Evolutionary conservation across 805 yeast species (phyloP).

Genomic region (Kodamaea neixiangensis): DNA sequence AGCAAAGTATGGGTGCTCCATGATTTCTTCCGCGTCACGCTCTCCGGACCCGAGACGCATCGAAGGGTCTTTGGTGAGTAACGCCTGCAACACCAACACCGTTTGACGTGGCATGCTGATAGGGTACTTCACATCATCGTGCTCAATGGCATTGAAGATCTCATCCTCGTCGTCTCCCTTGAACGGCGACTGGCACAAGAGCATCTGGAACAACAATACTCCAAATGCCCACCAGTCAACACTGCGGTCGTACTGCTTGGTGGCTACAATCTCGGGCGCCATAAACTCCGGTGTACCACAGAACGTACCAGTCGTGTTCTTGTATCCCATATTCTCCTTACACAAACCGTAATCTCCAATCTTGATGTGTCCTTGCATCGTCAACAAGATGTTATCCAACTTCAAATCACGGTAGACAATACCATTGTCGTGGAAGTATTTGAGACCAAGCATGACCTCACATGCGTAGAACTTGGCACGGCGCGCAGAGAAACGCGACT

Average conservation of each 20-base stretch:
- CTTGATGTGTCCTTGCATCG: constrained; percentile 91
- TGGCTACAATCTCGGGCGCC: constrained; percentile 97
- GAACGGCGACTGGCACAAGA: constrained; percentile 94
- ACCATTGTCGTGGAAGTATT: constrained; percentile 93
- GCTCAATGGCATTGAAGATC: constrained; percentile 91
- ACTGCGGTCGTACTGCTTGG: constrained; percentile 87
- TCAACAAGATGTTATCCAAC: constrained; percentile 87
- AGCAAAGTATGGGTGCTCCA: constrained; percentile 92
- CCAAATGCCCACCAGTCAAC: constrained; percentile 99
- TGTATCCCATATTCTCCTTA: constrained; percentile 88
- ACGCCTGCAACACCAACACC: constrained; percentile 87
- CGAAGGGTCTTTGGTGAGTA: constrained; percentile 85
- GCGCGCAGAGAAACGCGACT: constrained; percentile 80
- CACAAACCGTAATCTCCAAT: constrained; percentile 97
- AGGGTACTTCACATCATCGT: constrained; percentile 96
- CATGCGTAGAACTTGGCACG: constrained; percentile 98
- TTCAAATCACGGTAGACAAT: constrained; percentile 96
- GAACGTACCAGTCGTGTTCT: constrained; percentile 86
- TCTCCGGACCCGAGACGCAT: constrained; percentile 85
- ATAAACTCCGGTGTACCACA: constrained; percentile 99
- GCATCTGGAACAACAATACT: constrained; percentile 92
- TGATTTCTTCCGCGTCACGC: constrained; percentile 87
- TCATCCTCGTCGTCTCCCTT: constrained; percentile 97
- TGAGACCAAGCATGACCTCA: constrained; percentile 87
- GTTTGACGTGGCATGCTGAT: constrained; percentile 97